phyloP scores from a whole-genome alignment of 352 stramenopile genomes.

The Phytophthora meadii region DNA sequence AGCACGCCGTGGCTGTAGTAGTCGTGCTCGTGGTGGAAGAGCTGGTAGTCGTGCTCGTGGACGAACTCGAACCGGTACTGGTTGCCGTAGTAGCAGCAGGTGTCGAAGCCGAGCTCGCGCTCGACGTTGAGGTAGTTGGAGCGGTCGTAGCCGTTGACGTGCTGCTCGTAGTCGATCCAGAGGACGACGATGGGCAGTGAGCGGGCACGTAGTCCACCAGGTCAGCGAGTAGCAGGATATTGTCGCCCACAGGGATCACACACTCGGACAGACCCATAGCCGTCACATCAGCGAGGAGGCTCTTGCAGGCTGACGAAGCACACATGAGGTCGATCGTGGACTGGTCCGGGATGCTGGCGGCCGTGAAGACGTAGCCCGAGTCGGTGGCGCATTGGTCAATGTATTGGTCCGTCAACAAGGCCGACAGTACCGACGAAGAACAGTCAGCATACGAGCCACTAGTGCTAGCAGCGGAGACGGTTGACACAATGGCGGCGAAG shows the following conservation, averaged over 20 bases:
- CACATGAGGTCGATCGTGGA: constrained; percentile 32
- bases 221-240: constrained; percentile 35
- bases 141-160: constrained; percentile 29
- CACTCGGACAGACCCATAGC: constrained; percentile 36
- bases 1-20: constrained; percentile 21
- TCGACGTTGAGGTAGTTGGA: constrained; percentile 13
- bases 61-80: constrained; percentile 4
- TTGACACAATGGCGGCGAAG: constrained; percentile 23
- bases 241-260: constrained; percentile 34
- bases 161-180: constrained; percentile 30
- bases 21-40: constrained; percentile 14
- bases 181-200: constrained; percentile 27
- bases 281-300: constrained; percentile 19
- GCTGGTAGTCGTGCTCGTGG: constrained; percentile 4
- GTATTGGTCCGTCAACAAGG: constrained; percentile 35
- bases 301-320: constrained; percentile 26
- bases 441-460: constrained; percentile 29
- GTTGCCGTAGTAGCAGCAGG: constrained; percentile 15
- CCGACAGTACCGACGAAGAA: constrained; percentile 27
- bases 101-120: constrained; percentile 10
- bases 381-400: constrained; percentile 31
- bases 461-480: constrained; percentile 21
- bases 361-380: constrained; percentile 40
- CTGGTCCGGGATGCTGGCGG: constrained; percentile 27
- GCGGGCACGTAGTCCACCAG: constrained; percentile 33